Evolutionary conservation across 345 rosid genomes (phyloP).

Genomic region (Excoecaria cochinchinensis): DNA sequence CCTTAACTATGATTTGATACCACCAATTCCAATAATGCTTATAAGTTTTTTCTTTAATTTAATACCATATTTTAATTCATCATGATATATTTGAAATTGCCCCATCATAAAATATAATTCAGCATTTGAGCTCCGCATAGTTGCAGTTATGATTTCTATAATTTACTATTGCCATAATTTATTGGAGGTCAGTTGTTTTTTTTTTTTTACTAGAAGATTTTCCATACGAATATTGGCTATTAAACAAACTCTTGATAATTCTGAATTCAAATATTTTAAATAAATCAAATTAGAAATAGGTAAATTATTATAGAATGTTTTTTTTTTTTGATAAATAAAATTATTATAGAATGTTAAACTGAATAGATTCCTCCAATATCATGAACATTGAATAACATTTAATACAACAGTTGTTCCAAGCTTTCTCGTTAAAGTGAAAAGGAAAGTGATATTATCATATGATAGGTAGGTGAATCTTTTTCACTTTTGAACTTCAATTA

Average conservation of each 20-base stretch:
- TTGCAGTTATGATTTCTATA: too few species aligned
- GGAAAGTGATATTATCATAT: not conserved
- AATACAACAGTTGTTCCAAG: slow-evolving; percentile 1
- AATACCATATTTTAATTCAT: not conserved
- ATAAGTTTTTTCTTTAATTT: not conserved
- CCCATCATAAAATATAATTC: too few species aligned
- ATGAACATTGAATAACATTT: not conserved
- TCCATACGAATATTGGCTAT: too few species aligned
- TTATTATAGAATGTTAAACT: not conserved
- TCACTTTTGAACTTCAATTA: slow-evolving; percentile 5
- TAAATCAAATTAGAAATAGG: not conserved
- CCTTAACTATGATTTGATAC: slow-evolving; percentile 18
- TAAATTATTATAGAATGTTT: not conserved
- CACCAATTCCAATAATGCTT: slow-evolving; percentile 15
- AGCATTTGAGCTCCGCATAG: too few species aligned
- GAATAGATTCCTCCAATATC: not conserved
- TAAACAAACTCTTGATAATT: too few species aligned
- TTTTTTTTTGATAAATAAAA: too few species aligned
- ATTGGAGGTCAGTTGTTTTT: too few species aligned
- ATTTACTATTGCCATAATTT: too few species aligned
- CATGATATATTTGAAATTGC: not conserved
- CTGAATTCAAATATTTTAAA: not conserved
- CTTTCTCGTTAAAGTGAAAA: not conserved
- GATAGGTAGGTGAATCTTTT: slow-evolving; percentile 13
- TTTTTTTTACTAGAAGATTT: too few species aligned